phyloP scores from a whole-genome alignment of 1,284 basidiomycete species.

The Austroboletus niveus region DNA sequence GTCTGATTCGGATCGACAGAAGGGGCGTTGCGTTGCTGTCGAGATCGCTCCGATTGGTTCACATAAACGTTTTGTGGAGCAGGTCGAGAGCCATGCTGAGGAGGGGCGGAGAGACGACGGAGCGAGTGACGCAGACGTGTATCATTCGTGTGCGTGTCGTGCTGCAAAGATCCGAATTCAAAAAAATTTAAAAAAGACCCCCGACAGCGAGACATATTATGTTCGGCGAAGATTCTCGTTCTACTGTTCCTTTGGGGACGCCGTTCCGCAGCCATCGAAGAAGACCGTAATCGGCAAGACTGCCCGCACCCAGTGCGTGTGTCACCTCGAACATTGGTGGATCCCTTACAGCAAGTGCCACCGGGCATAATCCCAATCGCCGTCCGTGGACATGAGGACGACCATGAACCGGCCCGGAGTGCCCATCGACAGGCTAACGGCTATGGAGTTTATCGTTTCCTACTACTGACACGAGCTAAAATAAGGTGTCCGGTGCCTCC shows the following conservation, averaged over 20 bases:
- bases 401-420: slow-evolving; percentile 18
- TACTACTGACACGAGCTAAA: too few relatives aligned
- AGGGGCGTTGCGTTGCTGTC: neutral
- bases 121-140: neutral
- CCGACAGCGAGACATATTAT: too few relatives aligned
- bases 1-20: too few relatives aligned
- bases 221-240: too few relatives aligned
- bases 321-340: neutral
- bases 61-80: neutral
- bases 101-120: neutral
- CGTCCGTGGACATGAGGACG: slow-evolving; percentile 27
- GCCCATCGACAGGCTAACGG: neutral
- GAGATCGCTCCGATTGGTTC: neutral
- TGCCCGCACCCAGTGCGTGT: neutral
- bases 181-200: too few relatives aligned
- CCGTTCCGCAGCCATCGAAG: slow-evolving; percentile 2
- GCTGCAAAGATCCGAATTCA: slow-evolving; percentile 14
- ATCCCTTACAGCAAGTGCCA: slow-evolving; percentile 4
- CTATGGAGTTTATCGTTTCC: too few relatives aligned
- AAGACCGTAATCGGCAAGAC: slow-evolving; percentile 7
- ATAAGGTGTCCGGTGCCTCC: neutral
- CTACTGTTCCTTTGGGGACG: neutral
- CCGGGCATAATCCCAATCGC: neutral
- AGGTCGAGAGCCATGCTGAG: neutral
- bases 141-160: too few relatives aligned